Conservation (phyloP, 2,329 filamentous ascomycete species). For the Thermothelomyces thermophilus region DNA sequence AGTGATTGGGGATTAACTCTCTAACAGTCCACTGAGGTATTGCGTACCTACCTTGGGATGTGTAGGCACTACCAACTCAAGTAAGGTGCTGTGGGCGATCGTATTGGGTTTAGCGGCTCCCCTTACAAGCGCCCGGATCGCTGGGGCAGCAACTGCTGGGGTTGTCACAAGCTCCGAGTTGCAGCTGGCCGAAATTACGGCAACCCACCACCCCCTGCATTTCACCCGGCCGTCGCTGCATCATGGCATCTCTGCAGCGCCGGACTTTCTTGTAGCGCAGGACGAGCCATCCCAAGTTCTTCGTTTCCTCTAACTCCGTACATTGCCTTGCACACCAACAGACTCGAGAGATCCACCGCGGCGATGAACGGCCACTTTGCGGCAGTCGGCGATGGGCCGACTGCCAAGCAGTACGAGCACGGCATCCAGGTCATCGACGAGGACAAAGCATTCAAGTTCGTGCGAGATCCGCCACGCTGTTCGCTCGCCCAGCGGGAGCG, state of each 20-base stretch:
- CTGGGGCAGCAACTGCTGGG: neutral
- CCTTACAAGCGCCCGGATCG: neutral
- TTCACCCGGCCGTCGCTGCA: slow-evolving; percentile 1
- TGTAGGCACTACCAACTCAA: too few species aligned
- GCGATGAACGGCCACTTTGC: slow-evolving; percentile 77
- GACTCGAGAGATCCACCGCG: neutral
- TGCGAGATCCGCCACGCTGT: slow-evolving; percentile 9
- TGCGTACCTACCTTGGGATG: too few species aligned
- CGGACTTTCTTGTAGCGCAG: neutral
- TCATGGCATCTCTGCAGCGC: slow-evolving; percentile 3
- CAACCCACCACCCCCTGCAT: neutral
- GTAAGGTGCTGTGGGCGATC: too few species aligned
- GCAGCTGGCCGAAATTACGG: slow-evolving; percentile 4
- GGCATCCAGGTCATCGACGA: slow-evolving; percentile 96
- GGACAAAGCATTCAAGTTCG: slow-evolving; percentile 94
- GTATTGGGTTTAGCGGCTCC: neutral
- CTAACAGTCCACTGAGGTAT: too few species aligned
- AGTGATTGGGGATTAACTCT: too few species aligned
- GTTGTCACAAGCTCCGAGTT: neutral
- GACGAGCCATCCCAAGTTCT: neutral
- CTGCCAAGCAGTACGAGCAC: slow-evolving; percentile 70
- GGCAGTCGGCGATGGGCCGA: slow-evolving; percentile 59
- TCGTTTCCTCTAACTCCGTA: neutral
- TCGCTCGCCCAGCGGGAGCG: neutral
- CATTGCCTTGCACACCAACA: neutral